These are phyloP conservation scores for Albatrellus sp. DNA, from an alignment of 1,284 basidiomycete genomes.

Conservation along the genomic window DNA sequence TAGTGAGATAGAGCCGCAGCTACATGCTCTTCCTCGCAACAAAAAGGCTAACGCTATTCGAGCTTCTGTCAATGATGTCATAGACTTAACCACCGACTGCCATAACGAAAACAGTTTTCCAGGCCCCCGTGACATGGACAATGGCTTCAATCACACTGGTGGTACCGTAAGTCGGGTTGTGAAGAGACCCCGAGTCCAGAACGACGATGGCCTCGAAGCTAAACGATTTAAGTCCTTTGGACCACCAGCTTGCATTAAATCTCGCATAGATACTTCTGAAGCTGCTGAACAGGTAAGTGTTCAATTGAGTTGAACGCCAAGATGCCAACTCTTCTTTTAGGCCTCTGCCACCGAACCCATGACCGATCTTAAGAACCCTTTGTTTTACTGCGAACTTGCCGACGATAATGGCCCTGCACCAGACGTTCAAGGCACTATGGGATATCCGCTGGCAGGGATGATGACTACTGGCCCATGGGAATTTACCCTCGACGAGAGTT, in stretches of 20 bases:
- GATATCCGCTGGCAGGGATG: conserved; percentile 1
- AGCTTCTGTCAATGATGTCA: conserved; percentile 10
- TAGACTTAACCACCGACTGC: conserved; percentile 1
- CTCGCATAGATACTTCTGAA: too few species aligned
- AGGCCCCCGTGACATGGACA: neutral
- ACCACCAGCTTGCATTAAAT: too few species aligned
- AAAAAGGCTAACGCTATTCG: conserved; percentile 23
- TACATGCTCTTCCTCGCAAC: conserved; percentile 14
- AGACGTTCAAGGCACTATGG: neutral
- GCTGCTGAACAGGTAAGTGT: too few species aligned
- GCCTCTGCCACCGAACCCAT: neutral
- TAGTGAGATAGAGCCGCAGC: neutral
- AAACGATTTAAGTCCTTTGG: too few species aligned
- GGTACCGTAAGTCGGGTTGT: too few species aligned
- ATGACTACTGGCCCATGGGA: conserved; percentile 15
- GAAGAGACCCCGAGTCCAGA: too few species aligned
- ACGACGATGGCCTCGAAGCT: too few species aligned
- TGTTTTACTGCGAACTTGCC: neutral
- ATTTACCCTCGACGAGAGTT: conserved; percentile 21
- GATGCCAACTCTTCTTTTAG: neutral
- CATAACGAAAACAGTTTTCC: neutral
- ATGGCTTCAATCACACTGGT: neutral
- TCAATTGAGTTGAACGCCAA: neutral
- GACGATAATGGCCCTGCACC: neutral
- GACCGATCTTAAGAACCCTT: neutral